A percentile compares a stretch with the other conserved stretches of the same genome.
These are phyloP conservation scores for Talaromyces rugulosus DNA, from an alignment of 2,329 filamentous ascomycete genomes.

Conservation along the genomic window DNA sequence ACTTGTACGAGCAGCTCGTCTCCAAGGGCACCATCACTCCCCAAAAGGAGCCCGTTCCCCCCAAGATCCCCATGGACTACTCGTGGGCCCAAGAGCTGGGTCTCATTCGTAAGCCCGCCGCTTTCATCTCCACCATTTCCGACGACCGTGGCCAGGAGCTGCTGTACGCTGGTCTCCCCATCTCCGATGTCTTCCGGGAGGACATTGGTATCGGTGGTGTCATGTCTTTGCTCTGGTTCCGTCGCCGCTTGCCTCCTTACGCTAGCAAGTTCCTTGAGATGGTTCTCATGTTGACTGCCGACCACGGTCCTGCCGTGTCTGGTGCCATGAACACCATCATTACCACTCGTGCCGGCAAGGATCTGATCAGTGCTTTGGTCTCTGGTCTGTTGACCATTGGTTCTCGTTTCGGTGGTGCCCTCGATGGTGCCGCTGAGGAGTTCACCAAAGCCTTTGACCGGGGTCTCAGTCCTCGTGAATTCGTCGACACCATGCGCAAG, in stretches of 20 bases:
- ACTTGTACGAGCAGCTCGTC: conserved; percentile 86
- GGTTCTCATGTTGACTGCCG: conserved; percentile 99
- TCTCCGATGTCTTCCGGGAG: conserved; percentile 99
- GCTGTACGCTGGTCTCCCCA: conserved; percentile 97
- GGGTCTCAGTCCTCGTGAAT: conserved; percentile 95
- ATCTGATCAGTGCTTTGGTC: conserved; percentile 91
- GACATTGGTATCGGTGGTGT: conserved; percentile 99
- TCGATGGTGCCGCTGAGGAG: conserved; percentile 96
- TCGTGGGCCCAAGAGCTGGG: conserved; percentile 99
- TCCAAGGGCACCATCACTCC: conserved; percentile 80
- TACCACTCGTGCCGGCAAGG: conserved; percentile 98
- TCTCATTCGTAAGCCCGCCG: conserved; percentile 98
- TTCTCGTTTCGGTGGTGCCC: conserved; percentile 95
- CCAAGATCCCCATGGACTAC: conserved; percentile 99
- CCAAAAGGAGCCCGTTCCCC: conserved; percentile 81
- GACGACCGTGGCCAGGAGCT: conserved; percentile 99
- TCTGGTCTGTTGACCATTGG: conserved; percentile 97
- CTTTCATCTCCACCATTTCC: conserved; percentile 99
- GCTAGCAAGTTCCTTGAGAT: conserved; percentile 99
- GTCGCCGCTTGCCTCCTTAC: conserved; percentile 89
- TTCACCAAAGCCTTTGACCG: conserved; percentile 98
- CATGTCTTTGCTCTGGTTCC: conserved; percentile 99
- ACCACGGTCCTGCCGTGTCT: conserved; percentile 97
- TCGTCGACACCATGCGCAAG: conserved; percentile 98
- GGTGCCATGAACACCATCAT: conserved; percentile 99